A percentile compares a stretch with the other conserved stretches of the same genome.
These are phyloP conservation scores for Fusarium succisae DNA, from an alignment of 2,329 filamentous ascomycete species.

Conservation along the genomic window DNA sequence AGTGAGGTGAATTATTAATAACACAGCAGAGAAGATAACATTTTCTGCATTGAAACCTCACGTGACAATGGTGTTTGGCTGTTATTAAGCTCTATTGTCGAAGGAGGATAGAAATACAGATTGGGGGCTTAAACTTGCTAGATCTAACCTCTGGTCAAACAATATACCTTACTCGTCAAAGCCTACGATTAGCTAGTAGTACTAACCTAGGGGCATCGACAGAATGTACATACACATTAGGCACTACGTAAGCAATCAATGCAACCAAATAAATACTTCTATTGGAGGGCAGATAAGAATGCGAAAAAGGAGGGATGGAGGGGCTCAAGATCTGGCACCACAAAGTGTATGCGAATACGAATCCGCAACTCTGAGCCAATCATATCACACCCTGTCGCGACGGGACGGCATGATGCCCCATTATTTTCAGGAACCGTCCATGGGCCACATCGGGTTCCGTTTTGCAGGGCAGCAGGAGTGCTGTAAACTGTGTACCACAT, in stretches of 20 bases:
- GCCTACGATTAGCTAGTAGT: background rate
- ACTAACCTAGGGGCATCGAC: background rate
- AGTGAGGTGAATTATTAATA: background rate
- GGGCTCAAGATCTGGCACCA: constrained; percentile 29
- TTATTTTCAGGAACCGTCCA: constrained; percentile 27
- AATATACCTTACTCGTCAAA: background rate
- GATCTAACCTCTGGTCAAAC: background rate
- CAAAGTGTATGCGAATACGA: constrained; percentile 37
- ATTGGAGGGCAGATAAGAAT: constrained; percentile 33
- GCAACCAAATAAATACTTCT: background rate
- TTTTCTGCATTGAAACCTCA: background rate
- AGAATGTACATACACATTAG: background rate
- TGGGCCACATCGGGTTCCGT: constrained; percentile 6
- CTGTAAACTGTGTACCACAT: constrained; percentile 9
- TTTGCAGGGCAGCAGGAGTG: constrained; percentile 11
- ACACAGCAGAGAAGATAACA: background rate
- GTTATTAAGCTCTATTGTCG: constrained; percentile 3
- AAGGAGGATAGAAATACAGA: background rate
- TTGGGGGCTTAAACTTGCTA: background rate
- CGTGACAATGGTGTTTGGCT: background rate
- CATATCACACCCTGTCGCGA: constrained; percentile 7
- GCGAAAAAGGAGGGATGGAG: constrained; percentile 32
- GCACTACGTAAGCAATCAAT: constrained; percentile 16
- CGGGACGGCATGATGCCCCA: background rate
- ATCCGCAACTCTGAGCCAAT: constrained; percentile 23